phyloP scores from a whole-genome alignment of 176 grass and related monocot species.

The Zea luxurians region DNA sequence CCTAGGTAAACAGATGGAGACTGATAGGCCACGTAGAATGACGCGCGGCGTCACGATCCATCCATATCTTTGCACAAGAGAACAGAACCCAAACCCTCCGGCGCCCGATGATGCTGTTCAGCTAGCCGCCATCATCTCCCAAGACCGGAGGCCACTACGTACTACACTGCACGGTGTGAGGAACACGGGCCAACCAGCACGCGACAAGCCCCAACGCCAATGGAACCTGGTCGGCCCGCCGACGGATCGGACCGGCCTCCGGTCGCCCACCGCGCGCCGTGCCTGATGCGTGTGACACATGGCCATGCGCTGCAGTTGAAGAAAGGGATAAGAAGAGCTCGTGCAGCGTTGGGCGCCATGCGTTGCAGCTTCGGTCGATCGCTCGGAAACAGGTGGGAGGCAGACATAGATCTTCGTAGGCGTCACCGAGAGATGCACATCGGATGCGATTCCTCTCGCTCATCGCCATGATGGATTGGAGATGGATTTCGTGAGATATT shows the following conservation, averaged over 20 bases:
- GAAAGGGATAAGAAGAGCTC: background rate
- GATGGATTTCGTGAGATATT: background rate
- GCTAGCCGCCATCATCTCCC: background rate
- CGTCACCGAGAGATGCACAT: background rate
- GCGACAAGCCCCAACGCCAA: background rate
- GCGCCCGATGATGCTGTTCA: background rate
- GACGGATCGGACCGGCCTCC: background rate
- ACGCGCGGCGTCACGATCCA: no score
- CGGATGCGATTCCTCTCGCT: conserved; percentile 28
- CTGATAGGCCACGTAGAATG: no score
- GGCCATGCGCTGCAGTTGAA: background rate
- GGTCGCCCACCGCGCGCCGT: background rate
- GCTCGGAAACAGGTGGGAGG: background rate
- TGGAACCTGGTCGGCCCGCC: conserved; percentile 13
- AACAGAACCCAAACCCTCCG: background rate
- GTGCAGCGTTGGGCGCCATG: background rate
- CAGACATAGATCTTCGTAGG: background rate
- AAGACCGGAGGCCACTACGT: no score
- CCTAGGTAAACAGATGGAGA: no score
- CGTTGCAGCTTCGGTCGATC: background rate
- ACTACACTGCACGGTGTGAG: background rate
- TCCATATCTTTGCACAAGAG: no score
- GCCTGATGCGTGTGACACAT: no score
- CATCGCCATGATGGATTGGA: background rate
- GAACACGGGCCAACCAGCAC: background rate